A percentile compares a stretch with the other conserved stretches of the same genome.
Evolutionary conservation across 495 filamentous ascomycete species (phyloP).

Genomic region (Podospora sp.): DNA sequence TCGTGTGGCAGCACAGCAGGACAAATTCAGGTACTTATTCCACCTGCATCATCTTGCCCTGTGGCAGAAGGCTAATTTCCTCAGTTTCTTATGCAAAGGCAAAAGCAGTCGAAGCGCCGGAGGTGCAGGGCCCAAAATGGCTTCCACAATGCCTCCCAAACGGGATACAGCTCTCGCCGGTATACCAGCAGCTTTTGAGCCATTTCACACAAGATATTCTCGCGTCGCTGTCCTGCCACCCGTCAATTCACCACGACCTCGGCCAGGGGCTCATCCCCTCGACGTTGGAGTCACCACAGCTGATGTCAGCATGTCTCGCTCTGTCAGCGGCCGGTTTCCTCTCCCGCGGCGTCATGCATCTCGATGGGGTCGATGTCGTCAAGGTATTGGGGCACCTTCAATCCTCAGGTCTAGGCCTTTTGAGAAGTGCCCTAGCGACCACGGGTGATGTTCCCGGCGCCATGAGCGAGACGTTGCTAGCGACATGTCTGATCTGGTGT

Average conservation of each 20-base stretch:
- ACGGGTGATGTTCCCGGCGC: neutral
- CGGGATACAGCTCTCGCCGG: conserved; percentile 25
- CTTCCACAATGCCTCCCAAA: conserved; percentile 23
- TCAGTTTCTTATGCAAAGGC: neutral
- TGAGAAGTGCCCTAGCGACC: conserved; percentile 21
- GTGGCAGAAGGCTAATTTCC: neutral
- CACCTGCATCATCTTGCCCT: neutral
- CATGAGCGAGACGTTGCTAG: conserved; percentile 27
- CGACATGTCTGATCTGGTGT: conserved; percentile 29
- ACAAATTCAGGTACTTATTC: neutral
- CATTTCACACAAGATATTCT: conserved; percentile 27
- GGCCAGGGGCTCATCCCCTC: conserved; percentile 23
- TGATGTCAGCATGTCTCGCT: conserved; percentile 29
- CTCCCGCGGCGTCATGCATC: conserved; percentile 20
- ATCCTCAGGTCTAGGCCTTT: conserved; percentile 23
- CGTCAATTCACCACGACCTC: conserved; percentile 29
- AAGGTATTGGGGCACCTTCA: conserved; percentile 27
- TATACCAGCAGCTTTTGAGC: conserved; percentile 23
- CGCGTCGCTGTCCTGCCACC: conserved; percentile 28
- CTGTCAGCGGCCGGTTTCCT: conserved; percentile 27
- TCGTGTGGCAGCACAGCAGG: conserved; percentile 20
- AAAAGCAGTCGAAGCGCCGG: neutral
- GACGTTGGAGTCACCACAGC: conserved; percentile 25
- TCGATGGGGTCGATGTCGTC: conserved; percentile 23
- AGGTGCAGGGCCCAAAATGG: neutral